A percentile compares a stretch with the other conserved stretches of the same genome.
phyloP scores from a whole-genome alignment of 495 filamentous ascomycete genomes.

The Clavariopsis aquatica region DNA sequence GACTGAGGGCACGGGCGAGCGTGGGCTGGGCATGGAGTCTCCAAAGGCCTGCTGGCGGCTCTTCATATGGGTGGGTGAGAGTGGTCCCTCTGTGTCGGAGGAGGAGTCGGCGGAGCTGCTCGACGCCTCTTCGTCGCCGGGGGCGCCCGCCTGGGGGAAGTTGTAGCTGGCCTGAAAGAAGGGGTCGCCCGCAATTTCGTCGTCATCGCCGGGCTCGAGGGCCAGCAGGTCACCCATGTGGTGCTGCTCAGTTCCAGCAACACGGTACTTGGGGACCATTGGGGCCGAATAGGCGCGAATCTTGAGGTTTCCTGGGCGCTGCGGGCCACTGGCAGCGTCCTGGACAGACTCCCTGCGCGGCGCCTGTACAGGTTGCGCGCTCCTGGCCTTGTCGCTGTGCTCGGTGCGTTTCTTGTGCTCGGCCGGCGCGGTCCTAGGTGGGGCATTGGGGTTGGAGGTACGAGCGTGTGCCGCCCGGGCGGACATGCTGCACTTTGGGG shows the following conservation, averaged over 20 bases:
- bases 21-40: constrained; percentile 28
- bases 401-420: not conserved
- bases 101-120: constrained; percentile 31
- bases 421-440: not conserved
- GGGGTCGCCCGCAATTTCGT: constrained; percentile 38
- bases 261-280: constrained; percentile 32
- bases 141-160: constrained; percentile 18
- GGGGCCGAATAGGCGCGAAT: constrained; percentile 40
- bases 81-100: constrained; percentile 39
- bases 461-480: constrained; percentile 1
- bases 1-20: constrained; percentile 28
- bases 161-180: constrained; percentile 42
- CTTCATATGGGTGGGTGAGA: constrained; percentile 36
- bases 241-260: constrained; percentile 28
- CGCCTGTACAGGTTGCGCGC: constrained; percentile 29
- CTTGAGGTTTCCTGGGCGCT: constrained; percentile 34
- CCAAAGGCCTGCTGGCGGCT: constrained; percentile 11
- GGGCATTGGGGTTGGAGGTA: not conserved
- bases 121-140: constrained; percentile 16
- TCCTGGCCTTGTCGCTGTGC: constrained; percentile 35
- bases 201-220: constrained; percentile 35
- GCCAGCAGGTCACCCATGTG: constrained; percentile 7
- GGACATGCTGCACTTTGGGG: not conserved
- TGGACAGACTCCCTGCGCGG: constrained; percentile 29
- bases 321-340: constrained; percentile 1